Conservation (phyloP, 2,329 filamentous ascomycete genomes). For the Cyclaneusma minus region DNA sequence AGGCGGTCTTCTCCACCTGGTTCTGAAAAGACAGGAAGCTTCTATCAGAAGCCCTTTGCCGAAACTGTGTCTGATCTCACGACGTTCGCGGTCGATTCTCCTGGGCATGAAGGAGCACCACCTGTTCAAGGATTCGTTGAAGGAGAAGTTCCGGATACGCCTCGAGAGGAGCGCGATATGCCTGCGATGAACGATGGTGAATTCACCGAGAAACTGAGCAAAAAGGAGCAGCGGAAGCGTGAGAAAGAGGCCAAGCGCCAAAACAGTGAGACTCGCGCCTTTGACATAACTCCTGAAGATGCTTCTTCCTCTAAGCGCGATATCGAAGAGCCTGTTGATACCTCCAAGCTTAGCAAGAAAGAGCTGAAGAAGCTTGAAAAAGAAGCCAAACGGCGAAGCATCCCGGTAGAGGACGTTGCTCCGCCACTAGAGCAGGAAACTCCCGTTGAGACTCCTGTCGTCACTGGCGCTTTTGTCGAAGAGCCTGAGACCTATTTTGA, state of each 20-base stretch:
- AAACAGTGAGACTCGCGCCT: slow-evolving; percentile 17
- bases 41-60: slow-evolving; percentile 33
- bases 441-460: slow-evolving; percentile 15
- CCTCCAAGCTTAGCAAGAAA: slow-evolving; percentile 6
- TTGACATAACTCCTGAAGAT: slow-evolving; percentile 8
- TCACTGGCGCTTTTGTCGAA: too few relatives aligned
- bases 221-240: slow-evolving; percentile 32
- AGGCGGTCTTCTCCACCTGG: slow-evolving; percentile 48
- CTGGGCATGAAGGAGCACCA: slow-evolving; percentile 5
- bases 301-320: too few relatives aligned
- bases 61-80: slow-evolving; percentile 30
- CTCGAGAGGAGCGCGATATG: slow-evolving; percentile 26
- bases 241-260: slow-evolving; percentile 25
- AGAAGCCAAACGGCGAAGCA: slow-evolving; percentile 2
- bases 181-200: slow-evolving; percentile 19
- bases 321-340: slow-evolving; percentile 7
- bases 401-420: slow-evolving; percentile 12
- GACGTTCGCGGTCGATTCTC: slow-evolving; percentile 6
- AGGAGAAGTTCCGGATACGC: slow-evolving; percentile 28
- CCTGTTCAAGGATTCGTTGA: slow-evolving; percentile 28
- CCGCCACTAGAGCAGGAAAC: too few relatives aligned
- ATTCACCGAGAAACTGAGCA: slow-evolving; percentile 22
- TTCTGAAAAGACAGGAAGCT: slow-evolving; percentile 29
- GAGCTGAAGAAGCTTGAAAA: slow-evolving; percentile 1
- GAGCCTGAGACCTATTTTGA: slow-evolving; percentile 9